phyloP scores from a whole-genome alignment of 345 rosid genomes.

The Acer campestre region DNA sequence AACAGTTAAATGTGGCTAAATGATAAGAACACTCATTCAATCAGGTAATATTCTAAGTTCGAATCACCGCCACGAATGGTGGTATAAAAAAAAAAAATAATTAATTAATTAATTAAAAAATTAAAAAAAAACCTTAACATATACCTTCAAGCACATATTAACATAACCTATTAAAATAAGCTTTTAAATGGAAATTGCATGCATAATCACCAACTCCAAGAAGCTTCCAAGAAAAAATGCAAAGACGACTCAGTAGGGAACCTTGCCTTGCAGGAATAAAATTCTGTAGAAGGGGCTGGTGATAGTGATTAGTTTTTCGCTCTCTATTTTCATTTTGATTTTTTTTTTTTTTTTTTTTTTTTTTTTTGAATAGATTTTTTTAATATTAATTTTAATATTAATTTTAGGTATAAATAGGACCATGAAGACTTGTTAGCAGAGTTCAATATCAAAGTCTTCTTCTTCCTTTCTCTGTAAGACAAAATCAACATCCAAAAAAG shows the following conservation, averaged over 20 bases:
- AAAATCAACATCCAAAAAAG: neutral
- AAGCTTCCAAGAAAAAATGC: conserved; percentile 34
- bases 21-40: too few species aligned
- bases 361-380: neutral
- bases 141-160: too few species aligned
- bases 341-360: too few species aligned
- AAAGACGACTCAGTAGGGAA: conserved; percentile 28
- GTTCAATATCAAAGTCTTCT: neutral
- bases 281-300: conserved; percentile 18
- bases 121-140: too few species aligned
- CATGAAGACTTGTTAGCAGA: neutral
- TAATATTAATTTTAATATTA: neutral
- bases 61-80: too few species aligned
- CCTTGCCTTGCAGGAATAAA: conserved; percentile 13
- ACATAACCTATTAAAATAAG: neutral
- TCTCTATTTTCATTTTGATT: neutral
- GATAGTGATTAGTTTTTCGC: conserved; percentile 25
- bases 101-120: too few species aligned
- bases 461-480: neutral
- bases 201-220: conserved; percentile 6
- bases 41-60: too few species aligned
- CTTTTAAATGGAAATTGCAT: neutral
- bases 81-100: too few species aligned
- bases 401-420: conserved; percentile 22
- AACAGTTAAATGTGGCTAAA: too few species aligned